phyloP scores from a whole-genome alignment of 208 protist species.

The Trypanosoma rangeli region DNA sequence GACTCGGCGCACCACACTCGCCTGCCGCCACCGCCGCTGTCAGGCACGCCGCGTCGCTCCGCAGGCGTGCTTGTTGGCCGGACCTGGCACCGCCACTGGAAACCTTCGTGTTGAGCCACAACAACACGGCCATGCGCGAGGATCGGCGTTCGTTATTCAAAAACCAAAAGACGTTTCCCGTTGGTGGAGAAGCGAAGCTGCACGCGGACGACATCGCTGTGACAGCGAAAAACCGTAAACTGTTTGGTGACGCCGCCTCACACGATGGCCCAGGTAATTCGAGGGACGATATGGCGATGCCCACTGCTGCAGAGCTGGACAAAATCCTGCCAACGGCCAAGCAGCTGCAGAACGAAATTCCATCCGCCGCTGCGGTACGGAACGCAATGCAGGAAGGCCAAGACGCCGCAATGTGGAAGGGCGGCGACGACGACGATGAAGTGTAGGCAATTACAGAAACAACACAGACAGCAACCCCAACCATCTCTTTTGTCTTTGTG shows the following conservation, averaged over 20 bases:
- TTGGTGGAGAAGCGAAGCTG: neutral
- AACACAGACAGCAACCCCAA: neutral
- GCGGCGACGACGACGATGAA: neutral
- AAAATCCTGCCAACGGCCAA: conserved; percentile 39
- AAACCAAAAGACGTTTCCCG: conserved; percentile 16
- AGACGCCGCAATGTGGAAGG: neutral
- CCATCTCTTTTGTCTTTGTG: no score
- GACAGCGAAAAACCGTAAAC: neutral
- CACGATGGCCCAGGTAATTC: neutral
- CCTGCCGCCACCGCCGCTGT: neutral
- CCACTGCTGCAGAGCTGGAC: conserved; percentile 30
- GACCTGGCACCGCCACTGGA: no score
- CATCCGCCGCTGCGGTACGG: conserved; percentile 24
- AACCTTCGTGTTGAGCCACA: neutral
- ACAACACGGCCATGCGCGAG: neutral
- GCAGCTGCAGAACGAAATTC: conserved; percentile 73
- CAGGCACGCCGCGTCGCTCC: neutral
- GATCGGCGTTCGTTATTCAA: neutral
- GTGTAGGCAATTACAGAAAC: neutral
- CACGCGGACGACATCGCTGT: conserved; percentile 29
- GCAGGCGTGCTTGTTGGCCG: neutral
- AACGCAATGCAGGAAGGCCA: neutral
- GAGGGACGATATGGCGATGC: neutral
- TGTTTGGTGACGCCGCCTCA: neutral
- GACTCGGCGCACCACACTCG: neutral